Conservation (phyloP, 2,329 filamentous ascomycete species). For the Fusarium buharicum region DNA sequence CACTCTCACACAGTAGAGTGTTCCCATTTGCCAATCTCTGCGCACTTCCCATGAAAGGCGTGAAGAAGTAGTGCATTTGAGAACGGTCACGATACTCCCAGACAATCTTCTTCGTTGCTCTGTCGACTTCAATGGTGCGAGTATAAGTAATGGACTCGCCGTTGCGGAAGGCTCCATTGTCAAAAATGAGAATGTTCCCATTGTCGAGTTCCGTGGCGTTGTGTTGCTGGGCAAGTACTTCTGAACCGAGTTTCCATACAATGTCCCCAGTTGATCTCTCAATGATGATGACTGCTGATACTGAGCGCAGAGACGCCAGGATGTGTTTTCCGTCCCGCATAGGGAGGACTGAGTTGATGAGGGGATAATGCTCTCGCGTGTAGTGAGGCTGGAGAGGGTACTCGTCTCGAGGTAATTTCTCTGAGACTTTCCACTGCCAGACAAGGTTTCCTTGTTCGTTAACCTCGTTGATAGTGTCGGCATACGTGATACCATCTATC, state of each 20-base stretch:
- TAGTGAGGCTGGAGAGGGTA: constrained; percentile 47
- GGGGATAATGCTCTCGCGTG: constrained; percentile 47
- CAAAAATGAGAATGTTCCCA: constrained; percentile 49
- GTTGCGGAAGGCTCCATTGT: constrained; percentile 46
- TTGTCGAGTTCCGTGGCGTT: constrained; percentile 46
- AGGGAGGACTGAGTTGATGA: constrained; percentile 47
- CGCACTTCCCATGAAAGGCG: constrained; percentile 48
- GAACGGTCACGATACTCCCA: constrained; percentile 48
- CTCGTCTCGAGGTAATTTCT: constrained; percentile 41
- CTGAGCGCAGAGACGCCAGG: constrained; percentile 45
- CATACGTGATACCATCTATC: constrained; percentile 45
- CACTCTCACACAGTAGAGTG: constrained; percentile 46
- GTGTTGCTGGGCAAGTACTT: constrained; percentile 46
- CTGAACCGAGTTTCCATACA: constrained; percentile 42
- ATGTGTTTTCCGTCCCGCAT: constrained; percentile 45
- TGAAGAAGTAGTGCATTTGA: constrained; percentile 47
- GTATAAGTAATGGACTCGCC: constrained; percentile 47
- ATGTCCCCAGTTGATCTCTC: constrained; percentile 43
- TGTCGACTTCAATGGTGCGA: constrained; percentile 43
- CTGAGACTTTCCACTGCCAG: constrained; percentile 48
- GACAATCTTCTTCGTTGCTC: constrained; percentile 39
- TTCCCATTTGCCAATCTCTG: constrained; percentile 46
- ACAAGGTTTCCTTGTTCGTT: constrained; percentile 37
- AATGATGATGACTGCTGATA: constrained; percentile 47
- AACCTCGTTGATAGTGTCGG: constrained; percentile 47